Evolutionary conservation across 2,329 filamentous ascomycete genomes (phyloP).

Genomic region (Beauveria varroae): DNA sequence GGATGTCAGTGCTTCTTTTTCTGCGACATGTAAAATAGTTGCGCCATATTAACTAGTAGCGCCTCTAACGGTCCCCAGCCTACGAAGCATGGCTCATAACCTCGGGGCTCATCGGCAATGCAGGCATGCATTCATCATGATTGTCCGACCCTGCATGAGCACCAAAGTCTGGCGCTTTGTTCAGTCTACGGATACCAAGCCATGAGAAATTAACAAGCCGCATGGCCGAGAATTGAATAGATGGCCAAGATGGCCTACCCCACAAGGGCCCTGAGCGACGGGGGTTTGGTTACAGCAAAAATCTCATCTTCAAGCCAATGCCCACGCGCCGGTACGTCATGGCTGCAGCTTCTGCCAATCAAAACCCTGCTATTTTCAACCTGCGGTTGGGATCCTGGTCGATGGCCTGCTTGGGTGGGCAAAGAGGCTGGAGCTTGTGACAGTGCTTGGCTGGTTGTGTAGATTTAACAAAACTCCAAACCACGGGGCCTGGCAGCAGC

Average conservation of each 20-base stretch:
- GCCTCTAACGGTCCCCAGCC: too few species aligned
- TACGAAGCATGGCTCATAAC: neutral
- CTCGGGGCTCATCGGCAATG: constrained; percentile 2
- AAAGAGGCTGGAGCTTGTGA: constrained; percentile 2
- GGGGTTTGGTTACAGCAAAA: constrained; percentile 5
- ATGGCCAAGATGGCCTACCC: neutral
- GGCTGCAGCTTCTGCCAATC: constrained; percentile 7
- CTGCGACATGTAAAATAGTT: too few species aligned
- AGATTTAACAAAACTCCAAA: neutral
- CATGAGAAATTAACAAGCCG: too few species aligned
- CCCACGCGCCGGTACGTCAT: constrained; percentile 5
- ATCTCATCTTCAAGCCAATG: constrained; percentile 9
- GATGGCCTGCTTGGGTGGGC: neutral
- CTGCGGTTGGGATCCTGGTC: neutral
- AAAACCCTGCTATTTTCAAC: constrained; percentile 4
- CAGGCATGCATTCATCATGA: neutral
- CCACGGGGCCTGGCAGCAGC: too few species aligned
- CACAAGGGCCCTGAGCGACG: constrained; percentile 1
- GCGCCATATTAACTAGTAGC: too few species aligned
- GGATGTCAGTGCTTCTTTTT: too few species aligned
- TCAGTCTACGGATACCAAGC: neutral
- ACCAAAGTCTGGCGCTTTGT: neutral
- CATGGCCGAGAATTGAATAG: neutral
- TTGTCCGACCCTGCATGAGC: neutral
- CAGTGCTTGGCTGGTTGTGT: neutral